Evolutionary conservation across 2,329 filamentous ascomycete species (phyloP).

Genomic region (Exophiala lecanii-corni): DNA sequence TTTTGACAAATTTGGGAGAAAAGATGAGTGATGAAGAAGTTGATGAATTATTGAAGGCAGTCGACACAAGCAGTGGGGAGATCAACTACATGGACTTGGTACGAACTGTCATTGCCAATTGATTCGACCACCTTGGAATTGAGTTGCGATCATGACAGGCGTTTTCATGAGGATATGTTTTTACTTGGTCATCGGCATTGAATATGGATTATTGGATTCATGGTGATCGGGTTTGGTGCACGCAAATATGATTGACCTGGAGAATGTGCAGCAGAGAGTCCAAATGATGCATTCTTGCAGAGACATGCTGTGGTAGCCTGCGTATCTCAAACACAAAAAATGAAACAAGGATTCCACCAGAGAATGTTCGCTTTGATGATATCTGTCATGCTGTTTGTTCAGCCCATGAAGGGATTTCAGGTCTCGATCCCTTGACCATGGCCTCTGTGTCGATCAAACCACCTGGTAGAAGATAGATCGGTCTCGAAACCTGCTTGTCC

Average conservation of each 20-base stretch:
- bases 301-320: background rate
- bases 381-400: constrained; percentile 29
- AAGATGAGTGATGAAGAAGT: constrained; percentile 99
- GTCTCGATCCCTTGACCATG: constrained; percentile 44
- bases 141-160: background rate
- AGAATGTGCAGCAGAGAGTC: too few relatives aligned
- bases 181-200: constrained; percentile 12
- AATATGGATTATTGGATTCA: background rate
- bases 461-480: constrained; percentile 57
- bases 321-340: background rate
- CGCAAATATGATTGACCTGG: background rate
- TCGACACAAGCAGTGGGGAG: constrained; percentile 92
- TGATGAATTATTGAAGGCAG: constrained; percentile 95
- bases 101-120: constrained; percentile 82
- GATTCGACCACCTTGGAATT: background rate
- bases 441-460: constrained; percentile 55
- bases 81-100: constrained; percentile 91
- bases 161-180: constrained; percentile 18
- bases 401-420: constrained; percentile 19
- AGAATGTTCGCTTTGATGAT: constrained; percentile 5
- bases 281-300: constrained; percentile 6
- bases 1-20: constrained; percentile 95
- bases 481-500: constrained; percentile 8
- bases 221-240: background rate
- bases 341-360: background rate